phyloP scores from a whole-genome alignment of 768 basidiomycete genomes.

The Strobilomyces echinocephalus region DNA sequence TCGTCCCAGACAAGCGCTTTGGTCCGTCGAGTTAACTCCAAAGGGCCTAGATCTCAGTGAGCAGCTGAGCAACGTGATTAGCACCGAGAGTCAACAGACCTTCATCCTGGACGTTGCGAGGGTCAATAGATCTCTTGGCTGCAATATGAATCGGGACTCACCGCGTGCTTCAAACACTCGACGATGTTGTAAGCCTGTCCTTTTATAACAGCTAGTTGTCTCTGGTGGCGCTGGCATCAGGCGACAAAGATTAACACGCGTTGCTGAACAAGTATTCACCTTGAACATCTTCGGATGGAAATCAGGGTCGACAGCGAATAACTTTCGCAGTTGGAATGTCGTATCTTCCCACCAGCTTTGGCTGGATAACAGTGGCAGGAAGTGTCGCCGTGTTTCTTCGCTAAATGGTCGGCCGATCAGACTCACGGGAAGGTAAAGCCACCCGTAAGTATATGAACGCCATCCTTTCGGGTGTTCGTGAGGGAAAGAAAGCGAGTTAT shows the following conservation, averaged over 20 bases:
- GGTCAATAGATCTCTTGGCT: not conserved
- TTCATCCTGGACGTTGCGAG: slow-evolving; percentile 56
- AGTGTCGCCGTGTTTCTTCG: slow-evolving; percentile 74
- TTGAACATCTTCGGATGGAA: slow-evolving; percentile 90
- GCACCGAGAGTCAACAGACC: slow-evolving; percentile 38
- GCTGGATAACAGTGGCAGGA: slow-evolving; percentile 76
- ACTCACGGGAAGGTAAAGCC: slow-evolving; percentile 83
- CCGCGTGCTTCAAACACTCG: slow-evolving; percentile 72
- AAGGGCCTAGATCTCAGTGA: slow-evolving; percentile 53
- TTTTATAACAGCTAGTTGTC: slow-evolving; percentile 90
- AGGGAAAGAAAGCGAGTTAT: slow-evolving; percentile 89
- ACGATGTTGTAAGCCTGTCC: slow-evolving; percentile 91
- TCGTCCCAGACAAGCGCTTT: slow-evolving; percentile 86
- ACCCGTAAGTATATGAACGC: slow-evolving; percentile 82
- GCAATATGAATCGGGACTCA: slow-evolving; percentile 35
- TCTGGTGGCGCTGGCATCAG: slow-evolving; percentile 34
- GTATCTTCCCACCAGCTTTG: slow-evolving; percentile 91
- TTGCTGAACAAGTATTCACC: slow-evolving; percentile 36
- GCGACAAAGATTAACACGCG: slow-evolving; percentile 1
- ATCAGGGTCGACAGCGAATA: slow-evolving; percentile 79
- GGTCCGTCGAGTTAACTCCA: slow-evolving; percentile 81
- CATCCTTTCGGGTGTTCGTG: slow-evolving; percentile 83
- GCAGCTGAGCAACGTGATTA: not conserved
- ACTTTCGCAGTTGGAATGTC: slow-evolving; percentile 65
- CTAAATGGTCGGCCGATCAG: slow-evolving; percentile 84